Conservation (phyloP, 1,139 yeast species). For the Wickerhamomyces sp. region DNA sequence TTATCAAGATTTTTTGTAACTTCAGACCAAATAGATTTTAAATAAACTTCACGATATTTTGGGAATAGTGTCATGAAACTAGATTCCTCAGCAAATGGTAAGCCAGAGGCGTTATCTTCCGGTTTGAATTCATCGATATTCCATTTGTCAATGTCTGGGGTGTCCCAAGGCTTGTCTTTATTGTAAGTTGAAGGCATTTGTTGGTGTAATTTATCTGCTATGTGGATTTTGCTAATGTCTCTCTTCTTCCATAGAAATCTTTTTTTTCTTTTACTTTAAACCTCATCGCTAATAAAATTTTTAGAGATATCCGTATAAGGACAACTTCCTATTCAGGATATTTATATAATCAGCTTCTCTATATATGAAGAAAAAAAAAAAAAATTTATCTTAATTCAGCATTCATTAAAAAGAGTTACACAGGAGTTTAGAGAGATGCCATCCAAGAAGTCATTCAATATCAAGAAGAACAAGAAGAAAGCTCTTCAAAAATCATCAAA, state of each 20-base stretch:
- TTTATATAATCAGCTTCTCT: not conserved
- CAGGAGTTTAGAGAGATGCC: slow-evolving; percentile 4
- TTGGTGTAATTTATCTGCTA: not conserved
- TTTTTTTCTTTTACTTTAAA: not conserved
- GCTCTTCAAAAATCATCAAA: slow-evolving; percentile 14
- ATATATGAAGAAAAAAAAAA: not conserved
- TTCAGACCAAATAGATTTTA: slow-evolving; percentile 90
- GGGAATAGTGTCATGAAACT: slow-evolving; percentile 95
- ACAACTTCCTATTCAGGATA: not conserved
- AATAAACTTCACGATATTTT: slow-evolving; percentile 88
- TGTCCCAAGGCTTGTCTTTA: slow-evolving; percentile 97
- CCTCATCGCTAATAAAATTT: slow-evolving; percentile 8
- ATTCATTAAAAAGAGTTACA: too few species aligned
- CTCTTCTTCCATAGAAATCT: not conserved
- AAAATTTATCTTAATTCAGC: not conserved
- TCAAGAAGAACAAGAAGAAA: slow-evolving; percentile 8
- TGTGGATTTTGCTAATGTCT: not conserved
- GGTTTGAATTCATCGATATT: slow-evolving; percentile 80
- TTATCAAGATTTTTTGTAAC: slow-evolving; percentile 75
- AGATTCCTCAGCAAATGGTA: slow-evolving; percentile 88
- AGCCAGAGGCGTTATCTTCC: slow-evolving; percentile 83
- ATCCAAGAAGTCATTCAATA: slow-evolving; percentile 4
- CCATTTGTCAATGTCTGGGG: slow-evolving; percentile 96
- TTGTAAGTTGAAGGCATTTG: slow-evolving; percentile 88
- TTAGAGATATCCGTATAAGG: not conserved